Evolutionary conservation across 2,329 filamentous ascomycete species (phyloP).

Genomic region (Lecanicillium sp.): DNA sequence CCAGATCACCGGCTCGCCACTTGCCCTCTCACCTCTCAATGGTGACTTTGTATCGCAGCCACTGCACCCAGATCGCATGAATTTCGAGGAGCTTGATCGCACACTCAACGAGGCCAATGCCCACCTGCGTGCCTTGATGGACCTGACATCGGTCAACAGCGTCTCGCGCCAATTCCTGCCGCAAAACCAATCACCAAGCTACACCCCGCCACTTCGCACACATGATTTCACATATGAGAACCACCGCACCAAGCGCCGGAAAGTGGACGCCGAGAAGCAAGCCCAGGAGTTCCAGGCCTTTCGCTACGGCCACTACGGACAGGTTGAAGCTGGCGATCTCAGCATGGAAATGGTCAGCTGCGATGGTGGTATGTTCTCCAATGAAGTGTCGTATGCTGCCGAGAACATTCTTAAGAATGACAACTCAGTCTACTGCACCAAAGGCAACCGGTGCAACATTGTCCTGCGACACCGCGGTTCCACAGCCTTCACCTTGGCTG

Average conservation of each 20-base stretch:
- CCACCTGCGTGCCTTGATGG: constrained; percentile 38
- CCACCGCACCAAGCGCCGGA: constrained; percentile 60
- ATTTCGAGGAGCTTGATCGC: constrained; percentile 33
- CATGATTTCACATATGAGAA: constrained; percentile 39
- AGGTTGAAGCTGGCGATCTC: constrained; percentile 75
- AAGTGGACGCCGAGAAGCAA: constrained; percentile 58
- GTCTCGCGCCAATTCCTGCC: constrained; percentile 25
- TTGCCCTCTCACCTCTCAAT: not conserved
- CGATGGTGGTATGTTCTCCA: constrained; percentile 69
- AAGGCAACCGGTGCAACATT: constrained; percentile 81
- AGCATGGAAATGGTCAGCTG: constrained; percentile 86
- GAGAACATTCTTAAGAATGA: constrained; percentile 84
- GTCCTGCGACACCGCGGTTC: constrained; percentile 75
- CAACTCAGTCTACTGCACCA: constrained; percentile 81
- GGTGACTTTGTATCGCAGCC: not conserved
- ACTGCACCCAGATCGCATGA: constrained; percentile 1
- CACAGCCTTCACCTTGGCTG: constrained; percentile 75
- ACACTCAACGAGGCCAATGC: constrained; percentile 38
- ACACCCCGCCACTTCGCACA: constrained; percentile 29
- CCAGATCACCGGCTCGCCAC: not conserved
- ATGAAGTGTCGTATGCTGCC: constrained; percentile 58
- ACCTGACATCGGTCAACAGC: constrained; percentile 29
- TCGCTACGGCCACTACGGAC: constrained; percentile 79
- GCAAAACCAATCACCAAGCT: constrained; percentile 19
- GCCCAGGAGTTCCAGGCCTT: constrained; percentile 50